Evolutionary conservation across 768 basidiomycete genomes (phyloP), one percentile per base, ranked within the genome.

Genomic region (Agrocybe chaxingu): DNA sequence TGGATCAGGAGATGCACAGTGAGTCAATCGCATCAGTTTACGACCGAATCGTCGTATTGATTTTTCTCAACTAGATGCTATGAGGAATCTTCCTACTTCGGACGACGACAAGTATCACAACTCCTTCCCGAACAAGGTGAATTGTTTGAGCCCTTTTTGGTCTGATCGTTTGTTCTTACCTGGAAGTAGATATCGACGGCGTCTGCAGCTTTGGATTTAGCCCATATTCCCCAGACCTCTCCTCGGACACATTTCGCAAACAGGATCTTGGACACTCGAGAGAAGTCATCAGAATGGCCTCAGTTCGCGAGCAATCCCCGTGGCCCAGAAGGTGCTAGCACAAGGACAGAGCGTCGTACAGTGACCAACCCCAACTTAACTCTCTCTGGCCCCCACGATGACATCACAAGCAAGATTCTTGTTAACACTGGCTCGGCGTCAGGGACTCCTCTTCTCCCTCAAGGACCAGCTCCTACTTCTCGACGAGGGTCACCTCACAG

Each of bases 1-100:
- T 96, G 57, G 93, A 96, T 62, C 84, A 91, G 70, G 93, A 96
- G 65, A 93, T 96, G 83, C 86, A 94, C 63, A 93, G 92, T 93
- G 59, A 60, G 87, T 78, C 12, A 24, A 37, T 7, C 38, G 30
- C n/a, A 41, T 24, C 31, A 53, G 45, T 39, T 34, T 49, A 11
- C 35, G 7, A 33, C 9, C 30, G 49, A 30, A 35, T 45, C 45
- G 47, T 50, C 38, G 18, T 57, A 50, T 53, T 32, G 48, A 55
- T 39, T 59, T 52, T 35, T 29, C 56, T 24, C 48, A 33, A 48
- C 7, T 66, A 92, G 92, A 92, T 68, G 89, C 92, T 7, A 93
- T 94, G 81, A 82, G 83, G 68, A 82, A 92, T 61, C 76, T 89
- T 45, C 92, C 88, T 30, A 93, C 87, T 12, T 92, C 85, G 24